phyloP scores from a whole-genome alignment of 305 asterid species.

The Fraxinus albicans region DNA sequence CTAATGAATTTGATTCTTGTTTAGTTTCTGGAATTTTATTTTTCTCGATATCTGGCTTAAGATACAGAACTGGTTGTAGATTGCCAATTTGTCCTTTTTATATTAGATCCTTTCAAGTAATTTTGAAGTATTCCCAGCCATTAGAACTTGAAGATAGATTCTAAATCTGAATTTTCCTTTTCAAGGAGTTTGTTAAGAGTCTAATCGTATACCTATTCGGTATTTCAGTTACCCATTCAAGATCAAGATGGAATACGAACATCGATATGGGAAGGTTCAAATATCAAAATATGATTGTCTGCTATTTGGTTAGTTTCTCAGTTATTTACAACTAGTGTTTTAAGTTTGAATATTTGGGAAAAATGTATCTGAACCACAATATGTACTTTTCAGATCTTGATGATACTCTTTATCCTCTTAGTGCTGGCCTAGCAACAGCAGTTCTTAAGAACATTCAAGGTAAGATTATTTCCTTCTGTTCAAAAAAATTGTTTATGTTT shows the following conservation, averaged over 20 bases:
- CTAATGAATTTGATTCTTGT: neutral
- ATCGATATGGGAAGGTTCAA: slow-evolving; percentile 59
- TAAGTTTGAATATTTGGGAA: neutral
- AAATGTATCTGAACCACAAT: neutral
- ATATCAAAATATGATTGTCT: slow-evolving; percentile 75
- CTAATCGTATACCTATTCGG: neutral
- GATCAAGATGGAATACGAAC: slow-evolving; percentile 65
- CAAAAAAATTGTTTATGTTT: neutral
- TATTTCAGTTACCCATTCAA: slow-evolving; percentile 34
- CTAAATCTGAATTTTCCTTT: slow-evolving; percentile 17
- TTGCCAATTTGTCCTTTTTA: slow-evolving; percentile 3
- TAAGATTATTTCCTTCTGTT: slow-evolving; percentile 20
- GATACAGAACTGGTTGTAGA: slow-evolving; percentile 3
- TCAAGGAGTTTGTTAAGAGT: neutral
- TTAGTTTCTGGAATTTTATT: neutral
- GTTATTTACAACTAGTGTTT: neutral
- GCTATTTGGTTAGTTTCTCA: slow-evolving; percentile 57
- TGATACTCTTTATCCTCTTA: slow-evolving; percentile 86
- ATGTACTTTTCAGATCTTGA: slow-evolving; percentile 61
- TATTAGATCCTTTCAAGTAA: neutral
- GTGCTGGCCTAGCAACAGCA: slow-evolving; percentile 65
- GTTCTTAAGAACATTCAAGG: slow-evolving; percentile 79
- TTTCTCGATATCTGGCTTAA: neutral
- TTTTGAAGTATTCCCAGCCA: neutral
- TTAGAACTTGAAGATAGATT: slow-evolving; percentile 25